Conservation (phyloP, 2,329 filamentous ascomycete species). For the Acephala macrosclerotiorum region DNA sequence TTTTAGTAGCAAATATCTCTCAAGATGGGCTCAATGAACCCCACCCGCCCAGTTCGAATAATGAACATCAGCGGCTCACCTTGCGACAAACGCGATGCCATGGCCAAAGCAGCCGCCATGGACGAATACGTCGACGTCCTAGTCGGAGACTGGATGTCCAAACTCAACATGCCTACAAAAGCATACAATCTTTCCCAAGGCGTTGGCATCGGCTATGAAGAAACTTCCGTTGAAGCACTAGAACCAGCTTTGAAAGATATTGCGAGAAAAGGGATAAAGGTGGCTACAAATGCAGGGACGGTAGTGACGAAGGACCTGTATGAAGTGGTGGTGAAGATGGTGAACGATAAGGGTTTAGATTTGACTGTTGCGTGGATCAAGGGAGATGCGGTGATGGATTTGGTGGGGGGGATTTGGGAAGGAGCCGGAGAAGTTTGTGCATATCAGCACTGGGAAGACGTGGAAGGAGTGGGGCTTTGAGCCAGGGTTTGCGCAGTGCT, state of each 20-base stretch:
- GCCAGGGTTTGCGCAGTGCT: conserved; percentile 28
- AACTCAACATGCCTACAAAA: conserved; percentile 18
- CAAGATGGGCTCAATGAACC: conserved; percentile 13
- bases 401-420: conserved; percentile 1
- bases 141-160: conserved; percentile 17
- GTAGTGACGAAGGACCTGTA: conserved; percentile 51
- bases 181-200: not conserved
- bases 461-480: conserved; percentile 22
- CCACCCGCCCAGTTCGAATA: conserved; percentile 9
- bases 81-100: conserved; percentile 17
- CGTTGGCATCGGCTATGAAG: conserved; percentile 12
- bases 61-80: conserved; percentile 19
- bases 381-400: conserved; percentile 51
- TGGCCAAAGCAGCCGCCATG: conserved; percentile 14
- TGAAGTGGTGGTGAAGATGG: conserved; percentile 48
- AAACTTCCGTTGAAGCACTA: conserved; percentile 32
- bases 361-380: conserved; percentile 53
- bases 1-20: too few species aligned
- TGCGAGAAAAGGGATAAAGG: conserved; percentile 54
- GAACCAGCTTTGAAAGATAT: conserved; percentile 50
- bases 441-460: conserved; percentile 19
- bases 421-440: conserved; percentile 13
- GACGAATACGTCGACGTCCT: conserved; percentile 15
- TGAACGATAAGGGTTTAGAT: conserved; percentile 26
- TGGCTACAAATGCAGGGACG: conserved; percentile 61